Evolutionary conservation across 2,329 filamentous ascomycete species (phyloP), one percentile per base, ranked within the genome.

Genomic region (Verticillium klebahnii): DNA sequence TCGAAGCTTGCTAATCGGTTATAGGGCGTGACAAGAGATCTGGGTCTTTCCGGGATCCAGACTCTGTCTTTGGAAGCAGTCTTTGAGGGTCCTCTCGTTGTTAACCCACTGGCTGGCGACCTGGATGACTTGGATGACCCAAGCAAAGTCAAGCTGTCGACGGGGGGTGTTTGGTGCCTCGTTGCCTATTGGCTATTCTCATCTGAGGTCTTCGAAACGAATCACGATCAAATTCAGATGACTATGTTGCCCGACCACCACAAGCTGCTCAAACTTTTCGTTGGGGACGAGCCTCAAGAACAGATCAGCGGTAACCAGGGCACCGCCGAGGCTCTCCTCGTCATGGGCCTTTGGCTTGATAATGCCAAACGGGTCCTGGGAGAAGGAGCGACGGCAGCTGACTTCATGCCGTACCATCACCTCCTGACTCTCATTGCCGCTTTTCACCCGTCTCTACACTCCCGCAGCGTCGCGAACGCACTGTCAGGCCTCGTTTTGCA

Each of bases 131-230:
- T 78, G 5, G 74, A 76, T 17, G 76, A 78, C 1, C 77, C 81
- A 0, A 78, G 82, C 15, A 79, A 82, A 14, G 82, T 89, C 56
- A 78, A 81, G 55, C 76, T 89, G 2, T 88, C 87, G 0, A 82
- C 82, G 1, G 81, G 82, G 5, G 87, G 87, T 4, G 77, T 83
- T 29, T 73, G 87, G 14, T 86, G 84, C 65, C 75, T 90, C 39
- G 74, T 86, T 17, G 82, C 84, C 8, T 89, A 88, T 71, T 85
- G 83, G 75, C 77, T 88, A 52, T 88, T 89, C 67, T 85, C 87
- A 0, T 80, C 84, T 0, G 80, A 86, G 19, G 74, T 89, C 5
- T 89, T 89, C 67, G 80, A 83, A 55, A 81, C 85, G 6, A 78
- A 84, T 65, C 79, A 82, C 58, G 77, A 81, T 14, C 72, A 74